phyloP scores from a whole-genome alignment of 2,329 filamentous ascomycete species.

The Colletotrichum destructivum region DNA sequence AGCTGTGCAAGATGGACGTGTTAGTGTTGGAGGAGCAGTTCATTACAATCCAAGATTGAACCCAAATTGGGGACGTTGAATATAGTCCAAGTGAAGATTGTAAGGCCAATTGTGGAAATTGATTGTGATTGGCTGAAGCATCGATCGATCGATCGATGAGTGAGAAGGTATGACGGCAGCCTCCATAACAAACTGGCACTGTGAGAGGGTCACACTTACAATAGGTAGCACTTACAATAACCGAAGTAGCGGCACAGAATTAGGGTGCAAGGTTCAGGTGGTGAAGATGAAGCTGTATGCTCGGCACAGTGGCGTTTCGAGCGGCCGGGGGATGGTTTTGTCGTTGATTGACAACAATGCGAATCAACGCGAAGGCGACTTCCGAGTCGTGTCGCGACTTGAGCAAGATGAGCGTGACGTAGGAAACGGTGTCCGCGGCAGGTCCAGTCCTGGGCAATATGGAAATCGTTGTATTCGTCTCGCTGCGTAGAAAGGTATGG shows the following conservation, averaged over 20 bases:
- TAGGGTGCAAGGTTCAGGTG: neutral
- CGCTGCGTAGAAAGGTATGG: neutral
- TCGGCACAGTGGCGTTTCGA: too few species aligned
- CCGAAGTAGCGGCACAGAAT: neutral
- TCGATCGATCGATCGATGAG: conserved; percentile 53
- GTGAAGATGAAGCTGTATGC: neutral
- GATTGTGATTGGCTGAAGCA: conserved; percentile 47
- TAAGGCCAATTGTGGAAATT: conserved; percentile 13
- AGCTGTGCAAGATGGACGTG: neutral
- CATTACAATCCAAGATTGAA: too few species aligned
- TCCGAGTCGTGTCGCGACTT: too few species aligned
- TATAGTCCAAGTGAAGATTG: conserved; percentile 26
- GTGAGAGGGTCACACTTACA: conserved; percentile 27
- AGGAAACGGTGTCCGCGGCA: too few species aligned
- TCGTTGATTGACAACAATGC: neutral
- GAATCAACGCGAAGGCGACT: too few species aligned
- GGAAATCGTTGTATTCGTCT: neutral
- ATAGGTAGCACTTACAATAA: conserved; percentile 23
- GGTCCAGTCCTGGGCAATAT: neutral
- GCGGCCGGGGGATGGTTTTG: neutral
- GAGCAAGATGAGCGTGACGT: too few species aligned
- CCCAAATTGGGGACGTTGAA: neutral
- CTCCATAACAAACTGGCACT: conserved; percentile 12
- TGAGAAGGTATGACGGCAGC: conserved; percentile 36
- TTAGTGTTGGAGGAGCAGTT: neutral